Conservation (phyloP, 2,329 filamentous ascomycete genomes). For the Aureobasidium uvarum region DNA sequence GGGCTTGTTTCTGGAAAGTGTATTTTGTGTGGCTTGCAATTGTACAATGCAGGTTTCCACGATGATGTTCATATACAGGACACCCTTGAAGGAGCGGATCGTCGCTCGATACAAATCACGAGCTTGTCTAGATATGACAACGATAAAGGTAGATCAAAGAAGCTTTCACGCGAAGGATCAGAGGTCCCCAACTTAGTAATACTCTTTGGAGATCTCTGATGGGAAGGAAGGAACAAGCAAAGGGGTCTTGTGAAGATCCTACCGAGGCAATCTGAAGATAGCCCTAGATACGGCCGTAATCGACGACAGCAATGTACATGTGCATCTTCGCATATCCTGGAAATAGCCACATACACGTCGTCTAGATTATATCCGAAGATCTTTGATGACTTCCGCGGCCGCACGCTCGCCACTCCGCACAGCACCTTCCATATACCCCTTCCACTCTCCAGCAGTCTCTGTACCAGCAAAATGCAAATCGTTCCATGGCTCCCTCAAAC, state of each 20-base stretch:
- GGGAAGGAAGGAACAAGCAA: not conserved
- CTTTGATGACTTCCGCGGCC: conserved; percentile 47
- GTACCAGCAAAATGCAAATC: conserved; percentile 56
- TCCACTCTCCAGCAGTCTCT: conserved; percentile 55
- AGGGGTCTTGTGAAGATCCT: not conserved
- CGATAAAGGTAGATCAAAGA: no score
- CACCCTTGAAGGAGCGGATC: not conserved
- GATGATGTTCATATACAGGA: no score
- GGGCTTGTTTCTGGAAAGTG: not conserved
- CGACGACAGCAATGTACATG: not conserved
- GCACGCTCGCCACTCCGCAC: conserved; percentile 51
- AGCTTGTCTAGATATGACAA: no score
- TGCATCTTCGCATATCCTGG: no score
- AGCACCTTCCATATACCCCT: conserved; percentile 60
- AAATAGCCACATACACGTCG: no score
- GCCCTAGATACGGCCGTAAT: not conserved
- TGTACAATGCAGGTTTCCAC: no score
- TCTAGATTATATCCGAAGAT: not conserved
- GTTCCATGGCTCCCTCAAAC: conserved; percentile 29
- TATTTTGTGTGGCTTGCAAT: no score
- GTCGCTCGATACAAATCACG: not conserved
- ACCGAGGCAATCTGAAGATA: not conserved
- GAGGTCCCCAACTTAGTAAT: not conserved
- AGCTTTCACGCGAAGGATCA: no score
- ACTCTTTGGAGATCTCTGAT: not conserved